Evolutionary conservation across 257 asterid genomes (phyloP).

Genomic region (Fraxinus excelsior): DNA sequence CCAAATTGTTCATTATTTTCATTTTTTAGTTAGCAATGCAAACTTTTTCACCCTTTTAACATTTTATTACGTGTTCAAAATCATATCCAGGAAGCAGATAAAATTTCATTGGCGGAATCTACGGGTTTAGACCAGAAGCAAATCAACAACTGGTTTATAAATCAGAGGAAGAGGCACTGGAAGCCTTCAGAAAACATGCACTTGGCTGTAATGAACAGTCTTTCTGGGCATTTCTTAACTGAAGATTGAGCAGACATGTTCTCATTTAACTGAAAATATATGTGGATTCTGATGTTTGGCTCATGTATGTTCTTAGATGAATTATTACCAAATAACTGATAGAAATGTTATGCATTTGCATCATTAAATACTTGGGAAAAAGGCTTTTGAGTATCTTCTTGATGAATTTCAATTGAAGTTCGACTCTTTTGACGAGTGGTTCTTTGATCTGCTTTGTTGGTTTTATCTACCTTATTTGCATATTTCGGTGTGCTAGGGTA

Average conservation of each 20-base stretch:
- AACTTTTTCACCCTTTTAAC: not conserved
- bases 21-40: not conserved
- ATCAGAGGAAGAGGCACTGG: conserved; percentile 97
- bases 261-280: not conserved
- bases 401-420: too few relatives aligned
- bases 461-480: too few relatives aligned
- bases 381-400: not conserved
- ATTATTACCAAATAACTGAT: not conserved
- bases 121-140: conserved; percentile 94
- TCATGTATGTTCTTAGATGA: not conserved
- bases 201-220: conserved; percentile 80
- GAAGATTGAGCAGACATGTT: not conserved
- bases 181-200: conserved; percentile 94
- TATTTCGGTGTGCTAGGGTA: too few relatives aligned
- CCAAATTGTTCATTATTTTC: not conserved
- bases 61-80: not conserved
- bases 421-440: too few relatives aligned
- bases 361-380: not conserved
- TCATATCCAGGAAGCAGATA: conserved; percentile 71
- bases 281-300: not conserved
- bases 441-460: too few relatives aligned
- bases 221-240: conserved; percentile 57
- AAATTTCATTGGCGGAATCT: conserved; percentile 62
- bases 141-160: conserved; percentile 96
- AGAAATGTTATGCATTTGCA: not conserved